Percentiles rank a stretch among this genome's conserved stretches.
Conservation (phyloP, 1,284 basidiomycete species). For the Puccinia coronata region DNA sequence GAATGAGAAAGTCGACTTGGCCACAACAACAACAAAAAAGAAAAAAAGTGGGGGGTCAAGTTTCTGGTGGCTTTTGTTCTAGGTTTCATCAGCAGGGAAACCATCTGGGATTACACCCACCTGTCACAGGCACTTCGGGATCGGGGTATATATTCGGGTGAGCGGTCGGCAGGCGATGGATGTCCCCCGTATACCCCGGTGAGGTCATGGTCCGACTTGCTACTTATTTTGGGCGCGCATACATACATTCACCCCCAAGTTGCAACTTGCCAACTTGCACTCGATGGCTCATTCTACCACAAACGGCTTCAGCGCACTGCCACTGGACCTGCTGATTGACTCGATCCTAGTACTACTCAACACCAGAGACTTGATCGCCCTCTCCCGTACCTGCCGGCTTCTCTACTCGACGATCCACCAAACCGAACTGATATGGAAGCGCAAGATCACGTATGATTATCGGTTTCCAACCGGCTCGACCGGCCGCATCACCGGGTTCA, state of each 20-base stretch:
- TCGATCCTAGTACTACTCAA: slow-evolving; percentile 50
- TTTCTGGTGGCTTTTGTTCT: neutral
- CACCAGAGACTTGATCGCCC: slow-evolving; percentile 40
- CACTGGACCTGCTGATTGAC: slow-evolving; percentile 51
- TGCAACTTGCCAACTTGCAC: too few species aligned
- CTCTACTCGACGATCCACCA: slow-evolving; percentile 50
- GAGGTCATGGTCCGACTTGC: too few species aligned
- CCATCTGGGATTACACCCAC: neutral
- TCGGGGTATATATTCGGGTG: neutral
- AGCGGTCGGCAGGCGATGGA: too few species aligned
- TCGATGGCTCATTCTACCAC: neutral
- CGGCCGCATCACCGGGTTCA: slow-evolving; percentile 49
- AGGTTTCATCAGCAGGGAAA: neutral
- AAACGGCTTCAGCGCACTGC: slow-evolving; percentile 19
- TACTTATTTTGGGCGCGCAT: too few species aligned
- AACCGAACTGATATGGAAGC: slow-evolving; percentile 47
- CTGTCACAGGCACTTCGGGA: neutral
- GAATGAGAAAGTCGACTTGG: too few species aligned
- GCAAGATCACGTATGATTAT: slow-evolving; percentile 38
- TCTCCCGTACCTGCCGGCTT: slow-evolving; percentile 49
- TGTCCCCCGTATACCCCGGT: too few species aligned
- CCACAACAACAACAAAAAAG: too few species aligned
- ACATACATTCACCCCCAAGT: too few species aligned
- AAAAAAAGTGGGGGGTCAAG: too few species aligned
- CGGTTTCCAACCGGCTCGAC: slow-evolving; percentile 39